A percentile compares a stretch with the other conserved stretches of the same genome.
phyloP scores from a whole-genome alignment of 1,284 basidiomycete species.

The Amylostereum chailletii region DNA sequence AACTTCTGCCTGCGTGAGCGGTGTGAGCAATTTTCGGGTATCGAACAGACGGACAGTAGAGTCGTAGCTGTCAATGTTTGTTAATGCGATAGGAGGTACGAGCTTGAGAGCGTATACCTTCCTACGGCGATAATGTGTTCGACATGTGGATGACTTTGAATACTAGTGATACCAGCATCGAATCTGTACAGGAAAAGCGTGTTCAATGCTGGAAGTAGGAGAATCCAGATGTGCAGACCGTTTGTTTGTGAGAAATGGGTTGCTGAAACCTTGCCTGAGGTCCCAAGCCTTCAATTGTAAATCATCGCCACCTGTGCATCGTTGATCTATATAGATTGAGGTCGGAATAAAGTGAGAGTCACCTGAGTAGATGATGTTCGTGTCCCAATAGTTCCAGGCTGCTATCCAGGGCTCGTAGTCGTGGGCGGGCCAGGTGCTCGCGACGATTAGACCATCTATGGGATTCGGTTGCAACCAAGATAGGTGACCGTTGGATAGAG shows the following conservation, averaged over 20 bases:
- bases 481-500: conserved; percentile 72
- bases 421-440: conserved; percentile 77
- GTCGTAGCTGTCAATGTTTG: conserved; percentile 64
- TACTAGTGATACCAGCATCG: conserved; percentile 87
- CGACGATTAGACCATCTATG: conserved; percentile 32
- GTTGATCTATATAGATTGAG: neutral
- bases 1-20: conserved; percentile 58
- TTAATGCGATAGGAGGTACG: too few species aligned
- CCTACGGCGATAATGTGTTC: conserved; percentile 88
- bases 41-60: conserved; percentile 80
- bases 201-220: neutral
- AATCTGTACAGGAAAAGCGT: conserved; percentile 44
- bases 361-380: conserved; percentile 81
- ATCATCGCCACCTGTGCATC: conserved; percentile 81
- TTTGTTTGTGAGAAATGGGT: conserved; percentile 68
- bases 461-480: conserved; percentile 46
- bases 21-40: conserved; percentile 53
- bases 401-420: conserved; percentile 94
- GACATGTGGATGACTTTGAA: conserved; percentile 75
- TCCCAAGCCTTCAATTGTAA: conserved; percentile 91
- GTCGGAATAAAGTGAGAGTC: conserved; percentile 5
- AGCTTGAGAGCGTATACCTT: conserved; percentile 42
- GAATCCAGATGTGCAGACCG: conserved; percentile 33
- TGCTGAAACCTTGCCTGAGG: conserved; percentile 51
- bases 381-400: conserved; percentile 83